Conservation (phyloP, 1,139 yeast genomes). For the Yamadazyma conglobata region DNA sequence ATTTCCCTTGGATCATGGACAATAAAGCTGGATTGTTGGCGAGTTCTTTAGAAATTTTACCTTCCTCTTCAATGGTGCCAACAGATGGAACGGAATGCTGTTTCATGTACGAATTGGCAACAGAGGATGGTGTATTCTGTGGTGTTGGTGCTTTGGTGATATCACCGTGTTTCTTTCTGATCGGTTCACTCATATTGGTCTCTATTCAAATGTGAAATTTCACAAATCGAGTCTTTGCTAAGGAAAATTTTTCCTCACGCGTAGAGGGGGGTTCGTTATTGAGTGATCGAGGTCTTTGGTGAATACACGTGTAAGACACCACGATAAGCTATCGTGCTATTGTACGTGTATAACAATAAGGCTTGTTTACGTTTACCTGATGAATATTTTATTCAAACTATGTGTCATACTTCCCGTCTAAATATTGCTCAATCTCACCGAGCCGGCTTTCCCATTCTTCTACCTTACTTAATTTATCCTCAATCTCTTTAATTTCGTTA, state of each 20-base stretch:
- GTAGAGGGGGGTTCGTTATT: neutral
- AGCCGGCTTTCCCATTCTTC: slow-evolving; percentile 51
- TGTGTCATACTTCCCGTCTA: slow-evolving; percentile 42
- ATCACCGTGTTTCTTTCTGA: slow-evolving; percentile 65
- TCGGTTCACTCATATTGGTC: slow-evolving; percentile 59
- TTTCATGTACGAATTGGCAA: slow-evolving; percentile 70
- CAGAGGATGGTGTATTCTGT: slow-evolving; percentile 95
- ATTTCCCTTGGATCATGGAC: slow-evolving; percentile 86
- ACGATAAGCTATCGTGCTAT: too few species aligned
- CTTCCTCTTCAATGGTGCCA: slow-evolving; percentile 69
- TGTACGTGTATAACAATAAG: too few species aligned
- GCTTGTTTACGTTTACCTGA: too few species aligned
- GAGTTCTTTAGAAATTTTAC: slow-evolving; percentile 41
- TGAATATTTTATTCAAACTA: too few species aligned
- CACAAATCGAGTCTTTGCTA: slow-evolving; percentile 1
- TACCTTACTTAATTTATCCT: slow-evolving; percentile 51
- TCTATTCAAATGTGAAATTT: neutral
- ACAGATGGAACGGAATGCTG: slow-evolving; percentile 63
- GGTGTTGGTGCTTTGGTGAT: slow-evolving; percentile 97
- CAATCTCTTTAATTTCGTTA: slow-evolving; percentile 61
- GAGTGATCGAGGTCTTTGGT: too few species aligned
- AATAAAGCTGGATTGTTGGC: slow-evolving; percentile 75
- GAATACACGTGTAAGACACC: neutral
- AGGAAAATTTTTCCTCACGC: slow-evolving; percentile 9
- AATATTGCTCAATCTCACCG: slow-evolving; percentile 37